A percentile compares a stretch with the other conserved stretches of the same genome.
These are phyloP conservation scores for Eucommia ulmoides DNA, from an alignment of 257 asterid species.

Conservation along the genomic window DNA sequence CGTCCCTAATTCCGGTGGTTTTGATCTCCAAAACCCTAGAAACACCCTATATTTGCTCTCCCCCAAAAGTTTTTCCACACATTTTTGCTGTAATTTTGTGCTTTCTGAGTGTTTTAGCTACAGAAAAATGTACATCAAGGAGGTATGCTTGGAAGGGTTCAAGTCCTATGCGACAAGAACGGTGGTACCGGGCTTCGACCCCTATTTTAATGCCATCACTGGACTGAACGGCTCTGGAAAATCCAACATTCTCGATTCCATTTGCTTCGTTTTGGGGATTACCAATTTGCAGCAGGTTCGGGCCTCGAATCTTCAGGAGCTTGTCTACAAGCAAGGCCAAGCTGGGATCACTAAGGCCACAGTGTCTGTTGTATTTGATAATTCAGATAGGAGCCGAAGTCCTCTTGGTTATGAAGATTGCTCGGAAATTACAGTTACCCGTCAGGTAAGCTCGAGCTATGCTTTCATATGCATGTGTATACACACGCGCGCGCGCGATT, in stretches of 20 bases:
- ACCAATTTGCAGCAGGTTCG: conserved; percentile 98
- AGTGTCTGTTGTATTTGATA: conserved; percentile 83
- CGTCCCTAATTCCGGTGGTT: too few relatives aligned
- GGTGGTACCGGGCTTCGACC: conserved; percentile 86
- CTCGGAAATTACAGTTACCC: conserved; percentile 86
- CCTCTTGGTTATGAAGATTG: conserved; percentile 93
- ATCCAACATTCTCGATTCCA: conserved; percentile 93
- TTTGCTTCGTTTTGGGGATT: conserved; percentile 91
- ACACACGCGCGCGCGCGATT: too few relatives aligned
- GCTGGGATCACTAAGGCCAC: conserved; percentile 99
- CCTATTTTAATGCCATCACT: conserved; percentile 87
- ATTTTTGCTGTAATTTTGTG: conserved; percentile 1
- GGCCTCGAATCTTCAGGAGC: conserved; percentile 97
- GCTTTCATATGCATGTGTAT: neutral
- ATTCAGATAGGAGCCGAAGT: conserved; percentile 69
- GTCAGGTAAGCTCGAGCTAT: conserved; percentile 48
- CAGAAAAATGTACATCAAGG: conserved; percentile 62
- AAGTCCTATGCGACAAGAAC: conserved; percentile 95
- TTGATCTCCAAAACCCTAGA: conserved; percentile 1
- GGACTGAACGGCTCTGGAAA: conserved; percentile 96
- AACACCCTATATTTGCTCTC: neutral
- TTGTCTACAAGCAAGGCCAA: conserved; percentile 98
- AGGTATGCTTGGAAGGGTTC: conserved; percentile 87
- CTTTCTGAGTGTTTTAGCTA: conserved; percentile 1
- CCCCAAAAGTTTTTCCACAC: neutral